A percentile compares a stretch with the other conserved stretches of the same genome.
These are phyloP conservation scores for Saturnispora kantuleensis DNA, from an alignment of 805 yeast species.

Conservation along the genomic window DNA sequence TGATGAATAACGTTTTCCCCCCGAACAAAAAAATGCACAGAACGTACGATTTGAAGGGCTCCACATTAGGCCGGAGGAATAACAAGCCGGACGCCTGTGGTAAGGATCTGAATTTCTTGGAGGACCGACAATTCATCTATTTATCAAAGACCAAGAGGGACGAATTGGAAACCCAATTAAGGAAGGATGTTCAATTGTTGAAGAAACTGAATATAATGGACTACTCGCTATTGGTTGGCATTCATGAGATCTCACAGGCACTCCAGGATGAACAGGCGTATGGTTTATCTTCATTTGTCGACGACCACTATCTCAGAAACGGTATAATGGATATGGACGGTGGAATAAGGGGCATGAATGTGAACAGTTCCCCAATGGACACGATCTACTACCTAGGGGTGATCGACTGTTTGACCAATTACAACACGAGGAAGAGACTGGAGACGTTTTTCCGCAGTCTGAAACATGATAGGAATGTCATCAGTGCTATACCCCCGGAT, in stretches of 20 bases:
- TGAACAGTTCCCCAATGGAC: slow-evolving; percentile 45
- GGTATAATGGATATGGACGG: slow-evolving; percentile 41
- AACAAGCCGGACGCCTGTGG: slow-evolving; percentile 37
- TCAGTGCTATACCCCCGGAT: slow-evolving; percentile 82
- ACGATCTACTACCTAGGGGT: slow-evolving; percentile 85
- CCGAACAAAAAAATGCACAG: slow-evolving; percentile 80
- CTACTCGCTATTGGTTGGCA: slow-evolving; percentile 80
- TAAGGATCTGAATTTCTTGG: slow-evolving; percentile 86
- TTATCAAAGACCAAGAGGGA: slow-evolving; percentile 65
- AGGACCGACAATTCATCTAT: slow-evolving; percentile 48
- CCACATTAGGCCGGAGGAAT: slow-evolving; percentile 71
- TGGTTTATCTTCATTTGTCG: slow-evolving; percentile 18
- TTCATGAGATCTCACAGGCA: slow-evolving; percentile 67
- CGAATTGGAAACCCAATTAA: slow-evolving; percentile 58
- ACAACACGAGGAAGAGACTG: slow-evolving; percentile 59
- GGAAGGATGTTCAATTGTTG: slow-evolving; percentile 62
- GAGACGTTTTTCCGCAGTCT: slow-evolving; percentile 83
- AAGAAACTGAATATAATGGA: slow-evolving; percentile 86
- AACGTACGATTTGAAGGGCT: slow-evolving; percentile 89
- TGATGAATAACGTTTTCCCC: slow-evolving; percentile 95
- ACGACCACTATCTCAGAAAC: slow-evolving; percentile 11
- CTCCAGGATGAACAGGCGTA: slow-evolving; percentile 17
- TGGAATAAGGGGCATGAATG: slow-evolving; percentile 70
- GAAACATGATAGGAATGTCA: slow-evolving; percentile 52
- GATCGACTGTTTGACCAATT: slow-evolving; percentile 85